A percentile compares a stretch with the other conserved stretches of the same genome.
Evolutionary conservation across 345 rosid genomes (phyloP).

Genomic region (Lumnitzera littorea): DNA sequence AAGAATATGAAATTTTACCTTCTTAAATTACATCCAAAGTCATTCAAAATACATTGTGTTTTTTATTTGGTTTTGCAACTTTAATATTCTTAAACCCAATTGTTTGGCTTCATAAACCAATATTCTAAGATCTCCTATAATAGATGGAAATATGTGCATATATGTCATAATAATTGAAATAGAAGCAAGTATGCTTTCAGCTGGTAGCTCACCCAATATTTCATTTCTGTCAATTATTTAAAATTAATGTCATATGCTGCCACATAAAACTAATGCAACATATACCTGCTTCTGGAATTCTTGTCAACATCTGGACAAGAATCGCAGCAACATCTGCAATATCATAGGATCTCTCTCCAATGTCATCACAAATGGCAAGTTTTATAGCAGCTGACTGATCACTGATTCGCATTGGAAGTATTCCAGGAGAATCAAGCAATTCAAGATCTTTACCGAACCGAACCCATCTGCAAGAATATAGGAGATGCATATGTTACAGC

Average conservation of each 20-base stretch:
- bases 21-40: too few relatives aligned
- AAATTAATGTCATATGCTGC: neutral
- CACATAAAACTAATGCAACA: neutral
- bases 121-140: too few relatives aligned
- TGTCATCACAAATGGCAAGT: constrained; percentile 95
- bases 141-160: too few relatives aligned
- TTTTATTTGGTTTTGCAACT: too few relatives aligned
- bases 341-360: constrained; percentile 92
- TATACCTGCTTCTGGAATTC: constrained; percentile 64
- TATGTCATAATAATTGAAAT: too few relatives aligned
- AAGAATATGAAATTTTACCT: too few relatives aligned
- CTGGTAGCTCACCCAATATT: too few relatives aligned
- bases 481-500: neutral
- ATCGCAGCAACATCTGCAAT: constrained; percentile 74
- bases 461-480: constrained; percentile 41
- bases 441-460: constrained; percentile 82
- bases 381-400: constrained; percentile 91
- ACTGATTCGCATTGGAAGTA: constrained; percentile 83
- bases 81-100: too few relatives aligned
- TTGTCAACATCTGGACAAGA: constrained; percentile 74
- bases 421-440: constrained; percentile 88
- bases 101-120: too few relatives aligned
- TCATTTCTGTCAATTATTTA: too few relatives aligned
- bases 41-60: too few relatives aligned
- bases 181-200: too few relatives aligned